Evolutionary conservation across 176 grass and related monocot species (phyloP).

Genomic region (Themeda triandra): DNA sequence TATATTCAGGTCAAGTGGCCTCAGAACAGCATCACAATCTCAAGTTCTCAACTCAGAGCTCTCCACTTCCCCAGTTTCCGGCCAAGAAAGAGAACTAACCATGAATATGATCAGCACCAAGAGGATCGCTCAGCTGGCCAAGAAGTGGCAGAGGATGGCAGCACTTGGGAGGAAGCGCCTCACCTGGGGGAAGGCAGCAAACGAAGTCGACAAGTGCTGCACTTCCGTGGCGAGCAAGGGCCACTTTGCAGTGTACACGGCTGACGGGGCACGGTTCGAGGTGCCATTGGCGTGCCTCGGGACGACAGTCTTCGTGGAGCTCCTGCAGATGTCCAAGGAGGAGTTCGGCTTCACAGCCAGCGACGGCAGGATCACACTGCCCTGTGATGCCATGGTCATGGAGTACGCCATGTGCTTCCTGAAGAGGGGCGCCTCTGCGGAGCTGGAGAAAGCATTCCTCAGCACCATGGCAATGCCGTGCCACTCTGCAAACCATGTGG

Average conservation of each 20-base stretch:
- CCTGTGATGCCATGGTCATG: background rate
- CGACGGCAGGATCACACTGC: background rate
- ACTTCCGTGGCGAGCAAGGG: constrained; percentile 8
- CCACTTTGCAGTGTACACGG: constrained; percentile 45
- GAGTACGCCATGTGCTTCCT: constrained; percentile 24
- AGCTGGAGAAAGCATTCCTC: constrained; percentile 50
- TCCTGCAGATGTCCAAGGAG: constrained; percentile 25
- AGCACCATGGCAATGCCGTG: too few species aligned
- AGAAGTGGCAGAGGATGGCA: constrained; percentile 29
- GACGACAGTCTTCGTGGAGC: constrained; percentile 13
- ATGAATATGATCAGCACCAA: background rate
- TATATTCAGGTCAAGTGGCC: constrained; percentile 2
- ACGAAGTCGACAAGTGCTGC: background rate
- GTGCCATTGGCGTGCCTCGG: constrained; percentile 46
- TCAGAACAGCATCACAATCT: background rate
- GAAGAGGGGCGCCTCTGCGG: constrained; percentile 29
- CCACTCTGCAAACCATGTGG: too few species aligned
- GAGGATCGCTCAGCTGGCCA: constrained; percentile 23
- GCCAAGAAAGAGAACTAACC: background rate
- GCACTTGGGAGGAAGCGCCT: background rate
- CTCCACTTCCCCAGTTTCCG: background rate
- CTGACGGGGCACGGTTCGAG: constrained; percentile 46
- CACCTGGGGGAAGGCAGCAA: background rate
- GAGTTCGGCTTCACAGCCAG: constrained; percentile 6
- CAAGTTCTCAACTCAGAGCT: background rate